Base-by-base conservation (phyloP, 1,284 basidiomycete species). In the Malassezia obtusa region DNA sequence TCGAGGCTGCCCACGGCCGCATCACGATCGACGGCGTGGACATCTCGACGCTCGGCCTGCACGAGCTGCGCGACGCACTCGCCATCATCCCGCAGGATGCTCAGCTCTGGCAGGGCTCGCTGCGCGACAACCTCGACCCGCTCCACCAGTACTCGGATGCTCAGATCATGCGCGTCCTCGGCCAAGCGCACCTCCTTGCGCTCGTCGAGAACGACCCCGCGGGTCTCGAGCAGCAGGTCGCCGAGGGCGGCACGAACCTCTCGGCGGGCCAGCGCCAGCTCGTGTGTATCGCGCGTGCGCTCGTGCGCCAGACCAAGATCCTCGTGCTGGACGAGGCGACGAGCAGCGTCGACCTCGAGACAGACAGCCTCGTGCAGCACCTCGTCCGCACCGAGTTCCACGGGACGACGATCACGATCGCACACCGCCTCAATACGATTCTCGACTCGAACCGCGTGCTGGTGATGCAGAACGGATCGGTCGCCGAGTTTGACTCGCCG, bases 261-360 rank as follows among this genome's bases (percentile, higher is more conserved):
- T 86, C 83, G 8, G 78, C 86, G 8, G 91, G 91, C 4, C 89
- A 95, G 72, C 76, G 86, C 7, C 75, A 76, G 52, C 64, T 76
- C 25, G 63, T 76, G 39, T 76, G 74, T 58, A 70, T 75, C 47
- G 68, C 71, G 1, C 55, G 73, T n/a, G 73, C 73, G 3, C 61
- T 75, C 26, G 53, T 75, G 30, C 61, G 59, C 38, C 62, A 54
- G 82, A 80, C 85, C 11, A 89, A 85, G 75, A 84, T 95, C 35
- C 78, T 94, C 1, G 86, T 94, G 1, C 79, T 94, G 15, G 90
- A 95, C 71, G 89, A 94, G 80, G 86, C 84, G 80, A 65, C 64
- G 64, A 60, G 49, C 14, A 66, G 63, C 24, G 66, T 94, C 50
- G 89, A 92, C 70, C 77, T 92, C 33, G 87, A 91, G 69, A 94